Percentiles rank a stretch among this genome's conserved stretches.
phyloP scores from a whole-genome alignment of 257 asterid genomes.

The Thymus quinquecostatus region DNA sequence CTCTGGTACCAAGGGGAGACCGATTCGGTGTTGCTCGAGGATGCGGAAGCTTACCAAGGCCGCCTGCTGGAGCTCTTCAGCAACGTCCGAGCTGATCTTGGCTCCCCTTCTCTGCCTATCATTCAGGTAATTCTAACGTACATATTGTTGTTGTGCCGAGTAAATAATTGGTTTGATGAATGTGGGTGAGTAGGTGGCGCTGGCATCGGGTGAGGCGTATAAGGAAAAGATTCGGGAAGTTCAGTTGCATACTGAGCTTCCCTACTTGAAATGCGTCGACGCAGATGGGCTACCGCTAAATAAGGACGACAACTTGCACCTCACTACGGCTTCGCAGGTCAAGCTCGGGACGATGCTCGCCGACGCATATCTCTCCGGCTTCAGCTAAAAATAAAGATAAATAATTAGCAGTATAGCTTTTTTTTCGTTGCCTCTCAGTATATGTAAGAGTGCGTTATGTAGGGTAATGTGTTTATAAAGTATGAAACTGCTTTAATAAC shows the following conservation, averaged over 20 bases:
- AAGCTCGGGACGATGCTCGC: not conserved
- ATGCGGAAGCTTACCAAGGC: not conserved
- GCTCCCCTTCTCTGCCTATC: not conserved
- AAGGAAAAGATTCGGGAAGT: not conserved
- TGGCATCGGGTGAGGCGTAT: too few species aligned
- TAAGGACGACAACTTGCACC: not conserved
- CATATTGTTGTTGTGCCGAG: too few species aligned
- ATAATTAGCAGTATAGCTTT: too few species aligned
- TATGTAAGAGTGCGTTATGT: too few species aligned
- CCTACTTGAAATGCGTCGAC: not conserved
- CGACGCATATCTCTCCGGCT: not conserved
- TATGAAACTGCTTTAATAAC: too few species aligned
- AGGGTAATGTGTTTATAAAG: too few species aligned
- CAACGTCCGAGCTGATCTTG: not conserved
- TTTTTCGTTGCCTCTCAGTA: too few species aligned
- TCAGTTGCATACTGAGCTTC: not conserved
- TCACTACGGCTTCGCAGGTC: not conserved
- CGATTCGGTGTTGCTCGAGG: not conserved
- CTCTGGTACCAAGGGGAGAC: constrained; percentile 7
- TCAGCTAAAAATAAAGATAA: too few species aligned
- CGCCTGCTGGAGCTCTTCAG: not conserved
- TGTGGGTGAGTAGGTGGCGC: too few species aligned
- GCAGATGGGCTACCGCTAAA: not conserved
- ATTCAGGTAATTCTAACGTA: not conserved
- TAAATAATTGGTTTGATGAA: too few species aligned